phyloP scores from a whole-genome alignment of 768 basidiomycete species.

The Fibroporia radiculosa region DNA sequence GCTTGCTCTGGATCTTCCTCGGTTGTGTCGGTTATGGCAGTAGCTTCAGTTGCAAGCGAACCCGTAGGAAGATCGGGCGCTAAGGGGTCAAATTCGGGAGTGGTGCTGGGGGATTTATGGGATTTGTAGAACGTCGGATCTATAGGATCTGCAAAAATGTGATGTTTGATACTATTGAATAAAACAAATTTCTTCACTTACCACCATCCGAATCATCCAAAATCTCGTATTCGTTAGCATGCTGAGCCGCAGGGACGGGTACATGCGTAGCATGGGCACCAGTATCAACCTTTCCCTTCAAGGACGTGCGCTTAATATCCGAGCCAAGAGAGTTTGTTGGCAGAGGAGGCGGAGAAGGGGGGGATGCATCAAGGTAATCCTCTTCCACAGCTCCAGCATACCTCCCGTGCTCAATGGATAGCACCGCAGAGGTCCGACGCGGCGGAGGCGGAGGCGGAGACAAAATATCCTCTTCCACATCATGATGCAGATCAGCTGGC shows the following conservation, averaged over 20 bases:
- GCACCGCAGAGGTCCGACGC: constrained; percentile 5
- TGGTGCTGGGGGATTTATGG: constrained; percentile 19
- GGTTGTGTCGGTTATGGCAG: too few species aligned
- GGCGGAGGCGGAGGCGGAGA: constrained; percentile 12
- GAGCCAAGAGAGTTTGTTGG: background rate
- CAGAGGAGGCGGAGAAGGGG: constrained; percentile 10
- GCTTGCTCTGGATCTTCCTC: constrained; percentile 37
- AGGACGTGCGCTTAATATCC: background rate
- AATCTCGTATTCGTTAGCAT: constrained; percentile 18
- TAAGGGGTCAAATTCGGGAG: background rate
- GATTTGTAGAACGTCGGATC: constrained; percentile 58
- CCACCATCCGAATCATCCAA: constrained; percentile 60
- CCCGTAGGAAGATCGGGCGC: background rate
- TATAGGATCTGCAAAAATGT: constrained; percentile 47
- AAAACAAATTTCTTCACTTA: constrained; percentile 22
- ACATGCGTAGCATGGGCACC: background rate
- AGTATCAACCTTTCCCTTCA: too few species aligned
- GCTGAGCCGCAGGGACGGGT: background rate
- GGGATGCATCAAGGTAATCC: too few species aligned
- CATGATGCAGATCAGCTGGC: background rate
- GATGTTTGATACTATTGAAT: constrained; percentile 4
- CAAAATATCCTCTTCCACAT: background rate
- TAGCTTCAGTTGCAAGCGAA: too few species aligned
- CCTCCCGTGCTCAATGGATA: background rate
- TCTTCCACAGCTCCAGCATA: constrained; percentile 4